A percentile compares a stretch with the other conserved stretches of the same genome.
phyloP scores from a whole-genome alignment of 768 basidiomycete genomes.

The Mycena kentingensis region DNA sequence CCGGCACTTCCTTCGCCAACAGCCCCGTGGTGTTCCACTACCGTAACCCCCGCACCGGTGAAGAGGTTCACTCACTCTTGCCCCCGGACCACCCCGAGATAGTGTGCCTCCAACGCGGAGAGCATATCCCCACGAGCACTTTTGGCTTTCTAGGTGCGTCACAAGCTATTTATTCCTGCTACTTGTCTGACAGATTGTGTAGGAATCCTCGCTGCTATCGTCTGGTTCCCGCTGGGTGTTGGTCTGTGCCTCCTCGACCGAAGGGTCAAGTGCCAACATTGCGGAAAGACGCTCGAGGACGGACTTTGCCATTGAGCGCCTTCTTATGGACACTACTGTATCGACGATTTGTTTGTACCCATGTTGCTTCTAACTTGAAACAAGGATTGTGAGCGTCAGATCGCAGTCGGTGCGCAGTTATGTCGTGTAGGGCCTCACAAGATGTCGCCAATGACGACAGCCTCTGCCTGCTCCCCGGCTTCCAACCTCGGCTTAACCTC shows the following conservation, averaged over 20 bases:
- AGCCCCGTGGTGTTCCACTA: conserved; percentile 65
- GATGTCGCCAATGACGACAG: conserved; percentile 74
- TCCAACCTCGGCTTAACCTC: conserved; percentile 41
- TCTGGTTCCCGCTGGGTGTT: conserved; percentile 87
- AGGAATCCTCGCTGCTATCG: conserved; percentile 61
- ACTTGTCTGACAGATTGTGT: not conserved
- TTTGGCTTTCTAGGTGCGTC: conserved; percentile 72
- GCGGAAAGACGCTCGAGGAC: conserved; percentile 45
- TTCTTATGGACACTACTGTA: conserved; percentile 14
- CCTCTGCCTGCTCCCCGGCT: conserved; percentile 57
- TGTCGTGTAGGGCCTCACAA: too few species aligned
- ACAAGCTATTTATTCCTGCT: not conserved
- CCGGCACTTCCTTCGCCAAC: conserved; percentile 28
- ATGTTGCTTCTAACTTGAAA: too few species aligned
- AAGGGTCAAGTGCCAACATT: conserved; percentile 61
- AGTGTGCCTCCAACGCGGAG: conserved; percentile 78
- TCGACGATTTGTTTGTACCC: conserved; percentile 16
- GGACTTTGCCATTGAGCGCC: conserved; percentile 42
- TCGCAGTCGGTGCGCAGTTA: not conserved
- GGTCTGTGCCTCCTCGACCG: conserved; percentile 78
- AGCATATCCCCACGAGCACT: conserved; percentile 61
- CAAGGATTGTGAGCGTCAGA: too few species aligned
- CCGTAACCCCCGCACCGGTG: conserved; percentile 59
- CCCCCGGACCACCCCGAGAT: conserved; percentile 83
- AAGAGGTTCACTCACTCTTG: conserved; percentile 60